phyloP scores from a whole-genome alignment of 2,329 filamentous ascomycete genomes.

The Chrysoporthe cubensis region DNA sequence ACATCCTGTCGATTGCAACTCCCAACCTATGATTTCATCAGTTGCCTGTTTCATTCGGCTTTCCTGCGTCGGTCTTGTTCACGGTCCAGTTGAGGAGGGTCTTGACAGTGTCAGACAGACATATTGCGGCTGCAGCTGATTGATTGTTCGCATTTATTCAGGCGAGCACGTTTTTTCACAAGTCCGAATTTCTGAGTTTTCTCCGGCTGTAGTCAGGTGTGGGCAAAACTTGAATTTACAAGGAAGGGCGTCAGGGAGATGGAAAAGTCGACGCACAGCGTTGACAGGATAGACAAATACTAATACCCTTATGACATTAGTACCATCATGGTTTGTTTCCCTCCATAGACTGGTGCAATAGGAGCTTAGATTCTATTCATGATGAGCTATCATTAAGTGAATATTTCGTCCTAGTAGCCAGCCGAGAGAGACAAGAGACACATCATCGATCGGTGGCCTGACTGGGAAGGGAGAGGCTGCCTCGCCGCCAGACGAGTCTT shows the following conservation, averaged over 20 bases:
- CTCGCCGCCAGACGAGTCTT: neutral
- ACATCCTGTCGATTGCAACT: neutral
- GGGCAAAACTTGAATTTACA: neutral
- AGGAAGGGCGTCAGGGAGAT: neutral
- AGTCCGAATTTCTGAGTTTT: neutral
- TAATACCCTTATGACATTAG: conserved; percentile 4
- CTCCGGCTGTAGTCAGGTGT: neutral
- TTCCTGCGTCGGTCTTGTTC: neutral
- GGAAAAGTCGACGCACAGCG: neutral
- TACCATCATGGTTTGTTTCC: neutral
- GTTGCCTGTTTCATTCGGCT: neutral
- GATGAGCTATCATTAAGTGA: neutral
- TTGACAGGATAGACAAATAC: neutral
- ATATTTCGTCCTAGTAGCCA: no score
- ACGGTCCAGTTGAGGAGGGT: neutral
- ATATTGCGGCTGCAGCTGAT: neutral
- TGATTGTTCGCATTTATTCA: neutral
- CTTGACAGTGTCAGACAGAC: conserved; percentile 25
- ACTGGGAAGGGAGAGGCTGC: no score
- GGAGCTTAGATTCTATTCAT: neutral
- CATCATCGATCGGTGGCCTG: no score
- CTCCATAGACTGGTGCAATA: neutral
- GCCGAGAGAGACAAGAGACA: no score
- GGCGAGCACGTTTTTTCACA: neutral
- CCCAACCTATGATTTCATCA: neutral